phyloP scores from a whole-genome alignment of 768 basidiomycete species.

The Cyclocybe aegerita region DNA sequence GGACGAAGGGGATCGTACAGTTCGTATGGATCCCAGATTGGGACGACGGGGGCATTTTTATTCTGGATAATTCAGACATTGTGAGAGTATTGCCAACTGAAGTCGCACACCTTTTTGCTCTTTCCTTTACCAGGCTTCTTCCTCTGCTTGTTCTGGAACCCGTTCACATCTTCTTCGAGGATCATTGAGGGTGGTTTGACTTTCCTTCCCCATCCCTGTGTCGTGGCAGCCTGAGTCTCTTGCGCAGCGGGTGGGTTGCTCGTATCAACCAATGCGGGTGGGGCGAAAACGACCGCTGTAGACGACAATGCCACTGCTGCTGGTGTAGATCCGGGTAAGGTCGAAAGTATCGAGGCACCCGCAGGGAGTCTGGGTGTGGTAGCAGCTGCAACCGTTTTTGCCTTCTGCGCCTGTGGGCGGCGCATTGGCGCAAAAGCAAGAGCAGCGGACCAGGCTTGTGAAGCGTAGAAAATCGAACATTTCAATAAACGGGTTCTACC shows the following conservation, averaged over 20 bases:
- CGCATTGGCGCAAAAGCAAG: constrained; percentile 87
- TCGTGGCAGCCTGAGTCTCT: constrained; percentile 25
- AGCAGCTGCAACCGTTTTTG: constrained; percentile 38
- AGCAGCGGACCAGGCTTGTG: constrained; percentile 84
- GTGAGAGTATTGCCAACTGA: neutral
- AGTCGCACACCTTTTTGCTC: constrained; percentile 56
- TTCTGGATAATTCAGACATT: constrained; percentile 40
- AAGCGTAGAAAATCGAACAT: constrained; percentile 32
- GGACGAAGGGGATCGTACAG: constrained; percentile 80
- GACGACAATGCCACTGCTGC: constrained; percentile 35
- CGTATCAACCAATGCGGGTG: constrained; percentile 55
- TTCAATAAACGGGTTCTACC: constrained; percentile 61
- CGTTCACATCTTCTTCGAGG: constrained; percentile 86
- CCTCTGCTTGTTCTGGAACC: constrained; percentile 63
- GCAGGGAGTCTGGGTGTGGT: constrained; percentile 53
- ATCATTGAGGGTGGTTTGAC: constrained; percentile 91
- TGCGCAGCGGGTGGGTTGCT: constrained; percentile 21
- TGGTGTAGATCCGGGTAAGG: constrained; percentile 21
- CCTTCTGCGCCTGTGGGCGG: constrained; percentile 54
- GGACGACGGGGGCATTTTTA: constrained; percentile 51
- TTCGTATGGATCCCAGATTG: constrained; percentile 77
- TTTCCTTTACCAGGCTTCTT: constrained; percentile 58
- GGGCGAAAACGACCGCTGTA: constrained; percentile 71
- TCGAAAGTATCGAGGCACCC: constrained; percentile 57
- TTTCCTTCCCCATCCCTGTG: constrained; percentile 82